Base-by-base conservation (phyloP, 257 asterid species). In the Fraxinus quadrangulata region DNA sequence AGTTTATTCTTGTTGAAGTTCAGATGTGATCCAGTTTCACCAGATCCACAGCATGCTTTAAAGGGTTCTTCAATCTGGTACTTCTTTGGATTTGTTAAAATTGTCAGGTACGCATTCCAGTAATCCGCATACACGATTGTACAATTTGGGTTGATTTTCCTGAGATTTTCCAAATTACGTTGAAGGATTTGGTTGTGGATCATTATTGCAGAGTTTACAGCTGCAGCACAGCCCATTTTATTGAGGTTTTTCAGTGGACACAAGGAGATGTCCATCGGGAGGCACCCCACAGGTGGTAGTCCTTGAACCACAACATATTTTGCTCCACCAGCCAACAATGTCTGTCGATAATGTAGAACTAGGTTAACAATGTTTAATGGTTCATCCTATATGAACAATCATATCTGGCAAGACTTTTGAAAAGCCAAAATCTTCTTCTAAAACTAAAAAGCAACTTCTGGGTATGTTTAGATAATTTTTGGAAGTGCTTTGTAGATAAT, bases 251-350 rank as follows among this genome's bases (percentile, higher is more conserved):
- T 61, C 40, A n/a, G 1, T 24, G 86, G 70, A 63, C 79, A 36
- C 59, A 73, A 56, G 2, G 87, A 74, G 49, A 83, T 73, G 74
- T 66, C 82, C 6, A 83, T 33, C 1, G 91, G 87, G 75, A 85
- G 79, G 81, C 92, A 88, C n/a, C 89, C 91, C 49, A 89, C 68
- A 0, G 88, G 91, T 28, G 89, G 93, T 36, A 87, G 75, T 23
- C 89, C 93, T 80, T 81, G 89, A 42, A 87, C 88, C 2, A 84
- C 83, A 0, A 86, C 7, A 31, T 82, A 82, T 67, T 82, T 85
- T 42, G 87, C 89, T 45, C 92, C 90, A 2, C 70, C 72, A 2
- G 36, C 65, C 73, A 82, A 67, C 76, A 83, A 49, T 71, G 77
- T 40, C 89, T 85, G 37, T 59, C 21, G 17, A 78, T 4, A 1